These are phyloP conservation scores for Pelagophyceae sp. DNA, from an alignment of 352 stramenopile genomes.

Conservation along the genomic window DNA sequence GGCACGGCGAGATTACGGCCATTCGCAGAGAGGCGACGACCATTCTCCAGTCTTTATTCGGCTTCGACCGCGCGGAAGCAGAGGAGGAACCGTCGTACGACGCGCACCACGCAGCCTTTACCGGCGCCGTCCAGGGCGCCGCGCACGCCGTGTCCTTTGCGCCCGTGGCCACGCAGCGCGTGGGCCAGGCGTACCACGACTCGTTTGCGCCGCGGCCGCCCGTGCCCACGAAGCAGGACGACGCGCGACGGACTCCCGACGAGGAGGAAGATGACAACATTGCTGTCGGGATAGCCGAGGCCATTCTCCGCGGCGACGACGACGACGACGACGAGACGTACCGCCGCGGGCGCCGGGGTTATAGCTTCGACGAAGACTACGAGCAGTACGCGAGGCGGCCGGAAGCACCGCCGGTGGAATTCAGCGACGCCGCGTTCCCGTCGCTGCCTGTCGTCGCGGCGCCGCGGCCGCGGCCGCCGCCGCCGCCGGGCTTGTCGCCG, in stretches of 20 bases:
- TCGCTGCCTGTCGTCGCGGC: not conserved
- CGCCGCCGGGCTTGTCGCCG: not conserved
- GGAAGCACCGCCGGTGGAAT: not conserved
- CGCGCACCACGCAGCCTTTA: not conserved
- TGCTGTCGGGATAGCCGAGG: not conserved
- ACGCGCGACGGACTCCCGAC: no score
- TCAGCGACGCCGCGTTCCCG: not conserved
- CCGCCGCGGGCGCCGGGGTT: not conserved
- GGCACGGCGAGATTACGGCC: constrained; percentile 1
- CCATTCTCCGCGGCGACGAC: not conserved
- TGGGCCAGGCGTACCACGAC: not conserved
- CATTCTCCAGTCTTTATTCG: not conserved
- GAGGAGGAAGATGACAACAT: not conserved
- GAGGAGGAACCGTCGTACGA: not conserved
- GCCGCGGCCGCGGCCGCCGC: not conserved
- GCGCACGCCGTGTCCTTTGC: no score
- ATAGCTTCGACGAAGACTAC: not conserved
- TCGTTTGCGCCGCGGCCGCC: not conserved
- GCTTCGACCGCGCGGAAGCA: not conserved
- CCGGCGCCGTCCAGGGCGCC: not conserved
- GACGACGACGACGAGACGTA: not conserved
- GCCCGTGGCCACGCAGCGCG: no score
- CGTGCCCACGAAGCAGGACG: no score
- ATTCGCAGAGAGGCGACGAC: not conserved
- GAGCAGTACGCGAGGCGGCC: not conserved